Evolutionary conservation across 352 stramenopile genomes (phyloP).

Genomic region (Phytophthora foliorum): DNA sequence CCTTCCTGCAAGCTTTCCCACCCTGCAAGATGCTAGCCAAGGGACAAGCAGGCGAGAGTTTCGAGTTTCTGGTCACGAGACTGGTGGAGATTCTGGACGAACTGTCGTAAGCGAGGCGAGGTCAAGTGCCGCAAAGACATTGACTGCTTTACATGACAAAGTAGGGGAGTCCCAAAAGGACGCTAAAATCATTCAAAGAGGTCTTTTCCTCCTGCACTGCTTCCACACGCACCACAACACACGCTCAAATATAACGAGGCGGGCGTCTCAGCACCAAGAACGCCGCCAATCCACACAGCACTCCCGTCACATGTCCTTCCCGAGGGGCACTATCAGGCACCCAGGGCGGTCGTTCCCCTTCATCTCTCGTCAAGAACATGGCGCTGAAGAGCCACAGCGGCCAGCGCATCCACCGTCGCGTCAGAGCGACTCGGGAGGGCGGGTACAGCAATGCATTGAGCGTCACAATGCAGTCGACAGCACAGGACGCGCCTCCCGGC

Average conservation of each 20-base stretch:
- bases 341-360: constrained; percentile 13
- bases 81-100: constrained; percentile 10
- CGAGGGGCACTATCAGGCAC: constrained; percentile 8
- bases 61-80: constrained; percentile 7
- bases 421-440: constrained; percentile 28
- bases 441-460: constrained; percentile 40
- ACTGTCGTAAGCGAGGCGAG: background rate
- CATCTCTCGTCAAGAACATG: constrained; percentile 30
- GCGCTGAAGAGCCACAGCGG: constrained; percentile 29
- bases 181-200: background rate
- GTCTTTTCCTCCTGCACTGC: background rate
- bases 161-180: background rate
- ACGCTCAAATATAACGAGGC: constrained; percentile 13
- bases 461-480: constrained; percentile 33
- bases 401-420: constrained; percentile 30
- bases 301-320: constrained; percentile 21
- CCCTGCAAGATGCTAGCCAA: background rate
- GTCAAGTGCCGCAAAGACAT: background rate
- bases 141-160: background rate
- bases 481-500: constrained; percentile 16
- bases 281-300: constrained; percentile 25
- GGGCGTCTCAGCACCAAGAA: constrained; percentile 27
- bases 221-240: background rate
- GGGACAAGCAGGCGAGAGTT: background rate
- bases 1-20: background rate